Conservation (phyloP, 257 asterid genomes). For the Solanum bulbocastanum region DNA sequence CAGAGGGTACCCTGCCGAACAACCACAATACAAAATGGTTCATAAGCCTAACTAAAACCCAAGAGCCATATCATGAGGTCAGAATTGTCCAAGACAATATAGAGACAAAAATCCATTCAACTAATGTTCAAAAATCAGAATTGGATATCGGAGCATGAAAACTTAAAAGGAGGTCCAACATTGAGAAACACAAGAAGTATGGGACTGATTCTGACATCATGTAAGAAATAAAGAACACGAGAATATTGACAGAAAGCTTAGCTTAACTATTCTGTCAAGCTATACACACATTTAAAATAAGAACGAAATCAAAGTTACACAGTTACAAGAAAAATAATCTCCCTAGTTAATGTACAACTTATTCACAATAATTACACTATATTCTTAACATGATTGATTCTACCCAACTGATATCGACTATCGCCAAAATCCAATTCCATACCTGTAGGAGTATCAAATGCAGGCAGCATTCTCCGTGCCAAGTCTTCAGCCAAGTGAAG, state of each 20-base stretch:
- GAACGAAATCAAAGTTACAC: neutral
- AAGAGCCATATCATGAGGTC: neutral
- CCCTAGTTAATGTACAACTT: neutral
- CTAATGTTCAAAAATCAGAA: neutral
- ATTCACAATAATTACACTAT: neutral
- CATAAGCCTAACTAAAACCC: neutral
- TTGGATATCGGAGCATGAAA: neutral
- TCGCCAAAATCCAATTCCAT: neutral
- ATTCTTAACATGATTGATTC: neutral
- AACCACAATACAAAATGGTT: neutral
- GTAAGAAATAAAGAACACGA: neutral
- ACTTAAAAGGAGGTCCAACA: neutral
- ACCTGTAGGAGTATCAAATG: slow-evolving; percentile 99
- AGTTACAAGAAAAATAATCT: neutral
- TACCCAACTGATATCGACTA: neutral
- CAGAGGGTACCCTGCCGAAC: neutral
- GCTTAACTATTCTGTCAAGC: neutral
- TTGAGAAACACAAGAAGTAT: neutral
- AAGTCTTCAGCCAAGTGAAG: slow-evolving; percentile 92
- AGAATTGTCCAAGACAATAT: neutral
- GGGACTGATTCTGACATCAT: neutral
- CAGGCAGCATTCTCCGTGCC: slow-evolving; percentile 88
- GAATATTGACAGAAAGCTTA: neutral
- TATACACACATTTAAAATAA: neutral
- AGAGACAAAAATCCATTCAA: neutral